These are phyloP conservation scores for Mycena epipterygia DNA, from an alignment of 768 basidiomycete genomes.

Conservation along the genomic window DNA sequence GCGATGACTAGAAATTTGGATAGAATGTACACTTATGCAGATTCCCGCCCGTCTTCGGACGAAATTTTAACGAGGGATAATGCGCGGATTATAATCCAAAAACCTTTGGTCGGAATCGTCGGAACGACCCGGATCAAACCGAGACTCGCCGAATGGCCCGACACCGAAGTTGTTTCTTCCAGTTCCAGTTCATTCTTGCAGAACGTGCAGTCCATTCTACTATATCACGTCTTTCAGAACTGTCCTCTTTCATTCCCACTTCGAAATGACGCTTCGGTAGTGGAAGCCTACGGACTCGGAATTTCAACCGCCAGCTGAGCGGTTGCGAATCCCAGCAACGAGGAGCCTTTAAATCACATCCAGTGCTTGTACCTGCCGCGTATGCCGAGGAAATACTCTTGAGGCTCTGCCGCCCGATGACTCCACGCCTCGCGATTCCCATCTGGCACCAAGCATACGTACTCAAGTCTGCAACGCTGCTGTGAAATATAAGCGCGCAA, in stretches of 20 bases:
- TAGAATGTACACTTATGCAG: conserved; percentile 8
- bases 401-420: conserved; percentile 1
- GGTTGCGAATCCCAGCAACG: conserved; percentile 5
- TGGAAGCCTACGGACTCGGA: neutral
- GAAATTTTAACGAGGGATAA: too few species aligned
- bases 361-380: neutral
- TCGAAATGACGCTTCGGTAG: neutral
- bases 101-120: too few species aligned
- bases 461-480: conserved; percentile 19
- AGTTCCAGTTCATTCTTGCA: too few species aligned
- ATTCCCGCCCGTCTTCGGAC: too few species aligned
- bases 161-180: too few species aligned
- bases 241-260: neutral
- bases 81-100: too few species aligned
- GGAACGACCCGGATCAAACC: too few species aligned
- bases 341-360: neutral
- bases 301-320: neutral
- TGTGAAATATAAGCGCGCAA: conserved; percentile 24
- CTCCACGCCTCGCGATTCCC: conserved; percentile 27
- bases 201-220: too few species aligned
- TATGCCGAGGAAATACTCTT: conserved; percentile 24
- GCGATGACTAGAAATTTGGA: conserved; percentile 27
- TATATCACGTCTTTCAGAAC: too few species aligned
- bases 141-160: too few species aligned
- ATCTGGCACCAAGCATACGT: conserved; percentile 31